Conservation (phyloP, 306 rosid genomes). For the Dalbergia oliveri region DNA sequence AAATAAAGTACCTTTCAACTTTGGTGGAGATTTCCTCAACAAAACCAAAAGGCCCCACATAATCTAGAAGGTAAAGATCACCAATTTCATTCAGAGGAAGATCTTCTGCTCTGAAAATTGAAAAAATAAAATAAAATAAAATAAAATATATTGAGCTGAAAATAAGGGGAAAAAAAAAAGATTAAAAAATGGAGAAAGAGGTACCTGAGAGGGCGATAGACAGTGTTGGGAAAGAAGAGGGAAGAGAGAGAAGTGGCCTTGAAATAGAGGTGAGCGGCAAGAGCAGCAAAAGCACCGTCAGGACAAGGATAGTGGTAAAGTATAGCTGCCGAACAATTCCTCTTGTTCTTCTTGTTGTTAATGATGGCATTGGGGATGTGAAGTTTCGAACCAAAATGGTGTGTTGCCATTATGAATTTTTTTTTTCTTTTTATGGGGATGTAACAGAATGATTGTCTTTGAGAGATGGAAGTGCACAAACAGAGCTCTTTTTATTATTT, state of each 20-base stretch:
- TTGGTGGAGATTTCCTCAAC: constrained; percentile 64
- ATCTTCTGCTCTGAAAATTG: constrained; percentile 53
- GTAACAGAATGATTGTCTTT: no score
- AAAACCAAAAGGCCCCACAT: constrained; percentile 78
- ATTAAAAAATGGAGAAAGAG: background rate
- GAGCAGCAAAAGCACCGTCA: constrained; percentile 89
- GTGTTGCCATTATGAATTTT: no score
- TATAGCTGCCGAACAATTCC: constrained; percentile 63
- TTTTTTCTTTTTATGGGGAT: no score
- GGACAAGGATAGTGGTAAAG: constrained; percentile 93
- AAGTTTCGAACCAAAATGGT: background rate
- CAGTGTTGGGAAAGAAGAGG: constrained; percentile 84
- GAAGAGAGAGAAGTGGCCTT: constrained; percentile 61
- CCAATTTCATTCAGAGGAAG: constrained; percentile 70
- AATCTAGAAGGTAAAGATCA: constrained; percentile 85
- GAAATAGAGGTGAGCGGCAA: constrained; percentile 89
- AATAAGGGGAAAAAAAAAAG: background rate
- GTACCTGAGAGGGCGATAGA: constrained; percentile 71
- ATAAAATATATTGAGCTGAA: no score
- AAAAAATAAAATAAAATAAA: background rate
- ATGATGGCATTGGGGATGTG: background rate
- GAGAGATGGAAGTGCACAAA: no score
- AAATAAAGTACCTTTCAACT: constrained; percentile 56
- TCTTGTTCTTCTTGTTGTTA: background rate
- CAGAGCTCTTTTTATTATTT: no score